Base-by-base conservation (phyloP, 306 rosid genomes). In the Delonix regia region DNA sequence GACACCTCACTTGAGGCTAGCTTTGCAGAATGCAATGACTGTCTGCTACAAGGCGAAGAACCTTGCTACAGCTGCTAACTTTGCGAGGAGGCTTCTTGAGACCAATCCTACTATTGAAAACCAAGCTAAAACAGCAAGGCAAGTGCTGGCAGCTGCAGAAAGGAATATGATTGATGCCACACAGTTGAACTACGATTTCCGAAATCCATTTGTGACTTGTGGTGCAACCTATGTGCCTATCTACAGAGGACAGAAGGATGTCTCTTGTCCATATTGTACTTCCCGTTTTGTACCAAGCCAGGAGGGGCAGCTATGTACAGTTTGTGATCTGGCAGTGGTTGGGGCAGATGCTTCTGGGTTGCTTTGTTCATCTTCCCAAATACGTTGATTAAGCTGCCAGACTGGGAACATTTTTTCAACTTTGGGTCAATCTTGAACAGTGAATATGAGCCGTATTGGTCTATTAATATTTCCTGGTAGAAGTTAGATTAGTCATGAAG, bases 301-400 rank as follows among this genome's bases (percentile, higher is more conserved):
- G 79, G 96, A 89, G 79, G 98, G 96, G 59, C 82, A 83, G 87
- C 69, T 92, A 30, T 92, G 98, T 69, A 42, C 89, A 51, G 96
- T 94, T 72, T 94, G 98, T 84, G 96, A 90, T 24, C 93, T 94
- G 80, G 87, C 98, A 24, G 89, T 88, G 13, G 89, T 89, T 25
- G 98, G 98, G n/a, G 94, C 90, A 1, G 96, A 94, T 83, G 97
- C 97, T 48, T 92, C 98, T 39, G 98, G 98, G 56, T 85, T 94
- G 90, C 81, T 90, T 33, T 94, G 98, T 74, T 92, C 94, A 73
- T 87, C 97, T 81, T 65, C 96, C 55, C 98, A 94, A 85, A 86
- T 86, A 78, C 92, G 97, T 59, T 93, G 90, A 87, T 84, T 82
- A 44, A 74, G 33, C 80, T 47, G 55, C 53, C 62, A 71, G 77